A percentile compares a stretch with the other conserved stretches of the same genome.
Conservation (phyloP, 768 basidiomycete genomes). For the Tricholoma sp. region DNA sequence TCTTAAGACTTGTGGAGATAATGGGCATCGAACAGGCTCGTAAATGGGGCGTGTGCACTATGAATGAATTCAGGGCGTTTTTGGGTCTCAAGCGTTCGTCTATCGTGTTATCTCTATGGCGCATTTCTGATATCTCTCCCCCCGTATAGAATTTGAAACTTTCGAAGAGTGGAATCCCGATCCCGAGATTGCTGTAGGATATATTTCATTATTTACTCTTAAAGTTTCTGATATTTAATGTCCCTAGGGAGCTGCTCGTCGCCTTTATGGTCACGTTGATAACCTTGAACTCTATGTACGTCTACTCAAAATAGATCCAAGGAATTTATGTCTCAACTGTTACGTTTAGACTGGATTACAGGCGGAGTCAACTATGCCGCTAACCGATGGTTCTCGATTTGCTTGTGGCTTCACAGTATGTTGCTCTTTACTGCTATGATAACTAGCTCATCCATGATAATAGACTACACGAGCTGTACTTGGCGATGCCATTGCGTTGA, state of each 20-base stretch:
- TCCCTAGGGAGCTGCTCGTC: slow-evolving; percentile 19
- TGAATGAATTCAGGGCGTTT: slow-evolving; percentile 53
- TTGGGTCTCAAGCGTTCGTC: slow-evolving; percentile 39
- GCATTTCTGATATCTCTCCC: neutral
- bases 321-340: neutral
- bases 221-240: too few species aligned
- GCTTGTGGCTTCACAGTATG: slow-evolving; percentile 24
- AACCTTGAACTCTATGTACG: slow-evolving; percentile 30
- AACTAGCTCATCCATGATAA: neutral
- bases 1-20: slow-evolving; percentile 48
- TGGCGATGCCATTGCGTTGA: slow-evolving; percentile 45
- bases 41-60: slow-evolving; percentile 49
- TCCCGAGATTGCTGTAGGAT: slow-evolving; percentile 35
- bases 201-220: neutral
- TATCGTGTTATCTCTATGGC: neutral
- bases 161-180: slow-evolving; percentile 57
- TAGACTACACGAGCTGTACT: slow-evolving; percentile 45
- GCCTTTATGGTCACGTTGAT: slow-evolving; percentile 28
- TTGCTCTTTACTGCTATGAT: neutral
- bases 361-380: slow-evolving; percentile 28
- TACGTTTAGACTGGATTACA: slow-evolving; percentile 22
- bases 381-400: slow-evolving; percentile 22
- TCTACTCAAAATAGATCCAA: neutral
- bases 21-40: slow-evolving; percentile 52
- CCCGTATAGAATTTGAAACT: slow-evolving; percentile 28